Evolutionary conservation across 140 eudicot genomes (phyloP).

Genomic region (Bidens hawaiensis): DNA sequence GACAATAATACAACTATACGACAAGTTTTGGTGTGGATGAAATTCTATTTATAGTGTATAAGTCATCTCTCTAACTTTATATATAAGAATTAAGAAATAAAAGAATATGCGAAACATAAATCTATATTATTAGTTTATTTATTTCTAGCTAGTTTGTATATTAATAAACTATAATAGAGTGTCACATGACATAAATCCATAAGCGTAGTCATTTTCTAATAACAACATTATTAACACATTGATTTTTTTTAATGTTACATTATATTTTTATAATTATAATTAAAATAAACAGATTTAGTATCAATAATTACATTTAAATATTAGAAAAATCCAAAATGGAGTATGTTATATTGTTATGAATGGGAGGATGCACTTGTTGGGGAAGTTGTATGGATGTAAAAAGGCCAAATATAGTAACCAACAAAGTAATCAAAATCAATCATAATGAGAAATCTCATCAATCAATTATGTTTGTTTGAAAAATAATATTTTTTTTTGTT

Average conservation of each 20-base stretch:
- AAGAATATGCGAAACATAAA: too few species aligned
- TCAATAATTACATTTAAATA: neutral
- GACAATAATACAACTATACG: too few species aligned
- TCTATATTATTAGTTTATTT: neutral
- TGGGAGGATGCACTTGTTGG: constrained; percentile 2
- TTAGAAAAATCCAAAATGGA: neutral
- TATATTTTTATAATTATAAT: neutral
- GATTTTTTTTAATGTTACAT: neutral
- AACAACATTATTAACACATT: neutral
- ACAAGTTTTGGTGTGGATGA: too few species aligned
- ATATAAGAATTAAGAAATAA: too few species aligned
- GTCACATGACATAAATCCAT: neutral
- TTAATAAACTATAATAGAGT: neutral
- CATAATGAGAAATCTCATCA: constrained; percentile 26
- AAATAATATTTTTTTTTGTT: neutral
- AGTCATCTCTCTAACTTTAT: too few species aligned
- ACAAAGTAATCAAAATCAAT: constrained; percentile 31
- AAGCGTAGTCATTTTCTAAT: neutral
- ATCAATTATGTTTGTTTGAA: constrained; percentile 14
- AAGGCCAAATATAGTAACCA: constrained; percentile 25
- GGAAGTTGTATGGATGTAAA: constrained; percentile 31
- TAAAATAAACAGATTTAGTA: neutral
- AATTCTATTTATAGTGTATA: too few species aligned
- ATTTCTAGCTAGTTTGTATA: too few species aligned
- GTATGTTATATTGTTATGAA: constrained; percentile 3